Evolutionary conservation across 257 asterid species (phyloP), one percentile per base, ranked within the genome.

Genomic region (Nicotiana benthamiana): DNA sequence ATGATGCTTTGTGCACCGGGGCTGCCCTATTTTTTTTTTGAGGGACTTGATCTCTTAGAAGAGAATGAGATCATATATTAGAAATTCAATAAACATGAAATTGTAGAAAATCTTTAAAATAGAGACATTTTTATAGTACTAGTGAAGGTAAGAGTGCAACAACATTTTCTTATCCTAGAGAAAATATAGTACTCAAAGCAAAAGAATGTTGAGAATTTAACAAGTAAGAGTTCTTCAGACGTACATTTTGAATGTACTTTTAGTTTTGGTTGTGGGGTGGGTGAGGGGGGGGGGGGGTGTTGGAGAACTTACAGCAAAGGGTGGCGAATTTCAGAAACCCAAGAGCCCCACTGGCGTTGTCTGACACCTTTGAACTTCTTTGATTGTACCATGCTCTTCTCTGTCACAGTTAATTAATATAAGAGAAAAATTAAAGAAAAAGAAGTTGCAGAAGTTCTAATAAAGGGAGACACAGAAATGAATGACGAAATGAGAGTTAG

Each of bases 331-430:
- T 92, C 97, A 77, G 97, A 90, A 83, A 92, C 95, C 95, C 97
- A 92, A 70, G 97, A 91, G 64, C 97, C 97, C 97, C 97, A 92
- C 89, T 92, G 95, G 76, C 97, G 94, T 75, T 92, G 95, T 87
- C 97, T 89, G 90, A 92, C 95, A 85, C 95, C 97, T 87, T 91
- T 89, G 92, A 89, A 91, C 86, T 92, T 92, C 75, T 83, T 91
- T 4, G 92, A 87, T 52, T 84, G 93, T 81, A 89, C 95, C 97
- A 91, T 7, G 20, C 68, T 72, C 57, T 70, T 61, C 8, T 72
- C 62, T 53, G 24, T 17, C 34, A 40, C 13, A 17, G 52, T 5
- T 26, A 61, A 16, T 13, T 40, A 30, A 57, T 28, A 66, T 34
- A 66, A 4, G 15, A 34, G 18, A 2, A 4, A 9, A 5, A 15